Percentiles rank a stretch among this genome's conserved stretches.
Evolutionary conservation across 2,329 filamentous ascomycete species (phyloP).

Genomic region (Trichophyton benhamiae): DNA sequence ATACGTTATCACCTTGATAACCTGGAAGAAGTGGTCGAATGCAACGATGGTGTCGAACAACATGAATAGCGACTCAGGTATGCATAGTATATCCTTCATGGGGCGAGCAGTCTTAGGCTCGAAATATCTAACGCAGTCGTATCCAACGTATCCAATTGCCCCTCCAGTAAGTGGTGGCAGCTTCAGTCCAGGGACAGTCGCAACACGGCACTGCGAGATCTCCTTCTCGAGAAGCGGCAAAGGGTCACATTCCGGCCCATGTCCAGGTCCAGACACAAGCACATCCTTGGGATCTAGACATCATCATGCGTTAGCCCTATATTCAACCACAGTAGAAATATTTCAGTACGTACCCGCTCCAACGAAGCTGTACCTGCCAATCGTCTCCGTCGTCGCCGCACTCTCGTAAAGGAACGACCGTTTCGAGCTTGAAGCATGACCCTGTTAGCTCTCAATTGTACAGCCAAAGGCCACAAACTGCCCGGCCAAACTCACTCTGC

Average conservation of each 20-base stretch:
- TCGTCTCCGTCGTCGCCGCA: slow-evolving; percentile 77
- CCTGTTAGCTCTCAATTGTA: background rate
- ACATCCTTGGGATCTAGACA: slow-evolving; percentile 54
- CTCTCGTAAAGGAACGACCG: slow-evolving; percentile 94
- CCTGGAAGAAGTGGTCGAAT: slow-evolving; percentile 87
- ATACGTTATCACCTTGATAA: slow-evolving; percentile 89
- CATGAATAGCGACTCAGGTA: slow-evolving; percentile 95
- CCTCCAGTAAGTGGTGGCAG: slow-evolving; percentile 82
- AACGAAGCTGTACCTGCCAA: slow-evolving; percentile 91
- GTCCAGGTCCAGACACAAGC: slow-evolving; percentile 73
- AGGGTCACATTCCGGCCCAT: slow-evolving; percentile 74
- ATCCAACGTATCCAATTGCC: slow-evolving; percentile 91
- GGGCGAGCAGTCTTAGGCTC: slow-evolving; percentile 89
- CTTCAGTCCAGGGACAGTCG: slow-evolving; percentile 66
- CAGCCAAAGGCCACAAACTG: background rate
- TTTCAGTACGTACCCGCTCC: slow-evolving; percentile 52
- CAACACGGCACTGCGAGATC: slow-evolving; percentile 64
- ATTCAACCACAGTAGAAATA: background rate
- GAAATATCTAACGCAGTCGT: slow-evolving; percentile 95
- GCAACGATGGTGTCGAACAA: slow-evolving; percentile 89
- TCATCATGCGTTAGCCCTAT: background rate
- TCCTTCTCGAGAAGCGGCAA: slow-evolving; percentile 71
- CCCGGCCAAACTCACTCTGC: slow-evolving; percentile 44
- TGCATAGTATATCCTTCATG: slow-evolving; percentile 74
- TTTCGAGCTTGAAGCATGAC: slow-evolving; percentile 41